phyloP scores from a whole-genome alignment of 116 monocot genomes.

The Phalaenopsis hybrid region DNA sequence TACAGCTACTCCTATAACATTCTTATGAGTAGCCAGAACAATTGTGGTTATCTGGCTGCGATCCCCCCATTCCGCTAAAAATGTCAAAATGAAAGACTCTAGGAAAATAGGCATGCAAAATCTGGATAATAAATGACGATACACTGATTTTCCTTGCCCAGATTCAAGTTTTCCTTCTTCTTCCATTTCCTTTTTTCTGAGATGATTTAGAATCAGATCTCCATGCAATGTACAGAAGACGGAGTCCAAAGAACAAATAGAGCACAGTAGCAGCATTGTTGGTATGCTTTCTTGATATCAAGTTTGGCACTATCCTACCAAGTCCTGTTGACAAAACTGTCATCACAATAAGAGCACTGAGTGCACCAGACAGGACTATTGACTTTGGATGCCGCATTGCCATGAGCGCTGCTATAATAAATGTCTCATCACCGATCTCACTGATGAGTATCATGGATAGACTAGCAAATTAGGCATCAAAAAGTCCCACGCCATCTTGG shows the following conservation, averaged over 20 bases:
- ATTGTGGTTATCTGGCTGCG: slow-evolving; percentile 82
- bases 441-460: slow-evolving; percentile 89
- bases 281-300: slow-evolving; percentile 97
- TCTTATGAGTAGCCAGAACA: slow-evolving; percentile 91
- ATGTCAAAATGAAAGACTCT: background rate
- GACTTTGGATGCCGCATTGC: slow-evolving; percentile 98
- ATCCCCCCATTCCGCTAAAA: too few relatives aligned
- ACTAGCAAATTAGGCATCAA: slow-evolving; percentile 89
- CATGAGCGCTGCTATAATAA: slow-evolving; percentile 97
- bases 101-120: slow-evolving; percentile 96
- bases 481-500: slow-evolving; percentile 44
- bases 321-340: slow-evolving; percentile 92
- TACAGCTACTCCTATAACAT: slow-evolving; percentile 76
- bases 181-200: slow-evolving; percentile 87
- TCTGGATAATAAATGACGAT: slow-evolving; percentile 81
- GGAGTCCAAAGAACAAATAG: slow-evolving; percentile 79
- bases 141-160: slow-evolving; percentile 74
- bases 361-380: slow-evolving; percentile 85
- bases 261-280: slow-evolving; percentile 95
- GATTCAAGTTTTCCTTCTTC: slow-evolving; percentile 97
- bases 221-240: slow-evolving; percentile 82
- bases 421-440: slow-evolving; percentile 98
- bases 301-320: slow-evolving; percentile 89
- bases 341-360: slow-evolving; percentile 86
- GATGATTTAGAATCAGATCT: slow-evolving; percentile 77